These are phyloP conservation scores for Priceomyces medius DNA, from an alignment of 805 yeast species.

Conservation along the genomic window DNA sequence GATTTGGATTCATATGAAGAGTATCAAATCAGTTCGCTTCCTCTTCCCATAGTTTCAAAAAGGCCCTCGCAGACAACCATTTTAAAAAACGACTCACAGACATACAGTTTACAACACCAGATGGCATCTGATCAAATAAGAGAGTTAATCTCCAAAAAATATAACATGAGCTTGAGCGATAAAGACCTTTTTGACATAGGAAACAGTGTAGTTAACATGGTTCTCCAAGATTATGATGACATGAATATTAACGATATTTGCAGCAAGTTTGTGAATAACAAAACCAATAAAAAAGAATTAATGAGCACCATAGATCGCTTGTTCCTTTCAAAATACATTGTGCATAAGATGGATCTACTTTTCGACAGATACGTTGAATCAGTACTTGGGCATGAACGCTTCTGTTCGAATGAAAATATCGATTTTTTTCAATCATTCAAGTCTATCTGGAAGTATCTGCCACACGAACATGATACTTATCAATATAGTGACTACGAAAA, in stretches of 20 bases:
- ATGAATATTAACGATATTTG: slow-evolving; percentile 9
- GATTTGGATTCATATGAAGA: neutral
- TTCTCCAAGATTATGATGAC: slow-evolving; percentile 16
- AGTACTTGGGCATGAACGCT: neutral
- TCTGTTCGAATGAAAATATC: slow-evolving; percentile 12
- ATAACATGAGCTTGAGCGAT: slow-evolving; percentile 6
- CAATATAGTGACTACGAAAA: slow-evolving; percentile 9
- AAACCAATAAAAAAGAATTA: slow-evolving; percentile 8
- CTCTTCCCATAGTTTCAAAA: neutral
- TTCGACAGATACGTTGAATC: slow-evolving; percentile 3
- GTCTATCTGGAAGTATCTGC: slow-evolving; percentile 19
- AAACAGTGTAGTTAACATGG: slow-evolving; percentile 17
- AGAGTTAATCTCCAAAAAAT: slow-evolving; percentile 9
- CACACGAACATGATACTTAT: slow-evolving; percentile 16
- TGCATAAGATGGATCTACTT: slow-evolving; percentile 15
- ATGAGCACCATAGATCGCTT: slow-evolving; percentile 12
- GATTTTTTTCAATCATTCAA: slow-evolving; percentile 15
- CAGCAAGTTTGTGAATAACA: slow-evolving; percentile 10
- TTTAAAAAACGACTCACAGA: neutral
- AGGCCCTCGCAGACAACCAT: neutral
- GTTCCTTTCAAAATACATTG: slow-evolving; percentile 18
- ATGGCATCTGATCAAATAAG: slow-evolving; percentile 6
- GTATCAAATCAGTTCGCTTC: neutral
- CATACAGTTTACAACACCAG: neutral
- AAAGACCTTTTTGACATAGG: slow-evolving; percentile 11